Base-by-base conservation (phyloP, 192 early-diverging fungal species). In the Linnemannia schmuckeri region DNA sequence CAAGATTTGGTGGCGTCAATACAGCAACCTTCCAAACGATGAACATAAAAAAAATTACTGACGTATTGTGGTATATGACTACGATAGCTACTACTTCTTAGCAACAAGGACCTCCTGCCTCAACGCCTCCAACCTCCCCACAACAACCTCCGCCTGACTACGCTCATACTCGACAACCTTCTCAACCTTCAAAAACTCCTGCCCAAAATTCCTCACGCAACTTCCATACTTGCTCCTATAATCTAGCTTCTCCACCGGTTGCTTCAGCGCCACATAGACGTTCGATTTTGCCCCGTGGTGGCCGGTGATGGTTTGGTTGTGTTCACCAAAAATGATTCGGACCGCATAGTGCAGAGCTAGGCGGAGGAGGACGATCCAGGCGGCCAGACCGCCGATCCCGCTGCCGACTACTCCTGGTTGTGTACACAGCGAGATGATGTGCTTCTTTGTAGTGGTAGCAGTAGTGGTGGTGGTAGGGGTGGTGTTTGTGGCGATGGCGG, bases 331-430 rank as follows among this genome's bases (percentile, higher is more conserved):
- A 40, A 90, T 30, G 44, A 90, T 30, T 44, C 91, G 88, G 33
- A 90, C 47, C 46, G 88, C 68, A 57, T 79, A 79, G 27, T 80
- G 78, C 7, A 88, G 52, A 18, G 47, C 52, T 1, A 55, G 40
- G 61, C 80, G 78, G 68, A 88, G 82, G 72, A 74, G 75, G 0
- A 75, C 76, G 12, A 92, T 88, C 89, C 88, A 91, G 13, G 40
- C 6, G 9, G 90, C 80, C n/a, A 92, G 72, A 27, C 83, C 75
- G 30, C 87, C 91, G 74, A 92, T 91, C 5, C 85, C 88, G 54
- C 86, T 91, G 5, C 90, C 91, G 4, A 92, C 92, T 10, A 93
- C 90, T 22, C 92, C 92, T 63, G 92, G 92, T 38, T 90, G 88
- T 27, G 92, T 93, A 18, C 84, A 80, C 46, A 91, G 86, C 10